Evolutionary conservation across 371 early-diverging fungal genomes (phyloP), one percentile per base, ranked within the genome.

Genomic region (Rhizopus microsporus): DNA sequence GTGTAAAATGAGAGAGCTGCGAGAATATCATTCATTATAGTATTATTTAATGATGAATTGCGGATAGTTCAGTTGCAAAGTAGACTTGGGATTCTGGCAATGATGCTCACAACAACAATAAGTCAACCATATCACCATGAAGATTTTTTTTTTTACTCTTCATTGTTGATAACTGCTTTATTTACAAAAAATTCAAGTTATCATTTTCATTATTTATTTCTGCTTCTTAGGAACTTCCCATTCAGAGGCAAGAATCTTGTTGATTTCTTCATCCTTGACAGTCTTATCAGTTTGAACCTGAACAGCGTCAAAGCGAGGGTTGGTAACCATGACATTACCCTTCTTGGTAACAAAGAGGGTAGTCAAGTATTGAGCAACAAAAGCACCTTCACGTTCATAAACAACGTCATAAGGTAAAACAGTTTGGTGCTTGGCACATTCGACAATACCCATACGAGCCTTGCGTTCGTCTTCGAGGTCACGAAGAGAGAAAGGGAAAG

Each of bases 381-480:
- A 62, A 29, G 76, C 74, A 60, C 84, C 91, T 44, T 90, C 85
- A 83, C 92, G 92, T 68, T 95, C 95, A 69, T 88, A 87, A 66
- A 88, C 77, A 32, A 96, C 89, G 34, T 89, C 87, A 62, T 91
- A 94, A 44, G 95, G 86, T 54, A 80, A 77, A 32, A 94, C 89
- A 47, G 94, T 86, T 57, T 83, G 81, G 73, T 88, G 88, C 83
- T 89, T 89, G 63, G 83, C 79, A 76, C 92, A 93, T 74, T 97
- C 98, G 48, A 90, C 74, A 56, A 97, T 83, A 65, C 97, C 98
- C 90, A 96, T 83, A 62, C 94, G 91, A 29, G 91, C 93, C 79
- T 83, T 86, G 68, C 89, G 89, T 76, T 92, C 91, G 74, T 97
- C 96, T 6, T 86, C 88, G 65, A 86, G 68, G 60, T 80, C 72